phyloP scores from a whole-genome alignment of 2,329 filamentous ascomycete species.

The Sporothrix curviconia region DNA sequence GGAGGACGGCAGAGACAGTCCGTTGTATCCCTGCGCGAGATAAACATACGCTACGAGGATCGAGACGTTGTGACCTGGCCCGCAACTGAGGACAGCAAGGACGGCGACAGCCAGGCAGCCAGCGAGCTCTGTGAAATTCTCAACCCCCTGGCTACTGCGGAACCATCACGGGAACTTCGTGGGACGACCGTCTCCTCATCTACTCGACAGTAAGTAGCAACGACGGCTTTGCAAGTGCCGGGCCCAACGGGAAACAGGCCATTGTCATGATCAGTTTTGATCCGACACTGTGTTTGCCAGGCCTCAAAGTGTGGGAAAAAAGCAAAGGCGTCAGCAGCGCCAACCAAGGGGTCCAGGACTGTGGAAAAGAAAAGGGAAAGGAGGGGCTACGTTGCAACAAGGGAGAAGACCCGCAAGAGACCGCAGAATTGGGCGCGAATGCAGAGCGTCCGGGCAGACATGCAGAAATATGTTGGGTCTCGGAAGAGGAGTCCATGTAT shows the following conservation, averaged over 20 bases:
- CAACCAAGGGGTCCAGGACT: too few species aligned
- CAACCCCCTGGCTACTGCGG: constrained; percentile 34
- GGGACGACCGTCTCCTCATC: constrained; percentile 43
- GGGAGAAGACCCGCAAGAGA: neutral
- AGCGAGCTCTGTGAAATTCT: constrained; percentile 30
- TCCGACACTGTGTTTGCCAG: constrained; percentile 21
- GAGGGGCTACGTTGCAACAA: neutral
- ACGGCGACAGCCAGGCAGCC: neutral
- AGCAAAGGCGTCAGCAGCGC: neutral
- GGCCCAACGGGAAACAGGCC: constrained; percentile 21
- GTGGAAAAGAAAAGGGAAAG: neutral
- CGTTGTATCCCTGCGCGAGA: constrained; percentile 20
- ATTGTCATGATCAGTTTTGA: constrained; percentile 40
- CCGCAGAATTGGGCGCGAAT: too few species aligned
- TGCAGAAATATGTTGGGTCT: neutral
- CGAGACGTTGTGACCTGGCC: constrained; percentile 30
- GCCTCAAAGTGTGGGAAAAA: constrained; percentile 11
- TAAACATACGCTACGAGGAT: constrained; percentile 22
- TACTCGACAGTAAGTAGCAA: constrained; percentile 32
- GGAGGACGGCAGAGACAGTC: constrained; percentile 9
- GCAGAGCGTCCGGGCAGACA: too few species aligned
- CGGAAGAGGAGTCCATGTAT: neutral
- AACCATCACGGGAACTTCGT: constrained; percentile 32
- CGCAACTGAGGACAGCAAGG: constrained; percentile 17
- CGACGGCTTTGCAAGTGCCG: constrained; percentile 13